phyloP scores from a whole-genome alignment of 257 asterid species.

The Voacanga thouarsii region DNA sequence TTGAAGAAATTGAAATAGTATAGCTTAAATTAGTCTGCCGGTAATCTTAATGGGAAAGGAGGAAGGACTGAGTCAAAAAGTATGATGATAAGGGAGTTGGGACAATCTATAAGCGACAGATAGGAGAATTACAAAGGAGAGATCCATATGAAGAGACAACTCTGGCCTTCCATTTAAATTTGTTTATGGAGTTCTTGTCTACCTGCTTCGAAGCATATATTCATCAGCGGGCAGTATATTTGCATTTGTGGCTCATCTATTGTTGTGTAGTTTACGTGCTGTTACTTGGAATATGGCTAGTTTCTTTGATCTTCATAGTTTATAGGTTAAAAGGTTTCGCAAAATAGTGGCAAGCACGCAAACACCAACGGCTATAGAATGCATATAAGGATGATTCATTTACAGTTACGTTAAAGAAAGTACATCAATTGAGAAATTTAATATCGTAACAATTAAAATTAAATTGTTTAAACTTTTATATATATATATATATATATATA shows the following conservation, averaged over 20 bases:
- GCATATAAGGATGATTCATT: too few species aligned
- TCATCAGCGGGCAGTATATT: not conserved
- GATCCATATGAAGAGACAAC: conserved; percentile 18
- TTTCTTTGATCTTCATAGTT: too few species aligned
- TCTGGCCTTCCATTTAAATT: not conserved
- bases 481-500: too few species aligned
- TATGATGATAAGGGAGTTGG: conserved; percentile 1
- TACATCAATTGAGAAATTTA: too few species aligned
- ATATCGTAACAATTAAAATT: too few species aligned
- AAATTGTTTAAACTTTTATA: too few species aligned
- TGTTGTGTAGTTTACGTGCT: not conserved
- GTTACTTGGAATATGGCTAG: not conserved
- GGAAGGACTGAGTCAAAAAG: not conserved
- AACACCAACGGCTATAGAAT: too few species aligned
- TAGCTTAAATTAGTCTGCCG: not conserved
- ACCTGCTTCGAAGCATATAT: not conserved
- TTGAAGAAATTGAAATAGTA: too few species aligned
- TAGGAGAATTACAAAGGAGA: conserved; percentile 19
- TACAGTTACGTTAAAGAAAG: too few species aligned
- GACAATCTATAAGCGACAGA: conserved; percentile 3
- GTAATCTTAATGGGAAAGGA: not conserved
- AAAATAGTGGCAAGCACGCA: too few species aligned
- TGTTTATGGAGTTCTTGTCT: not conserved
- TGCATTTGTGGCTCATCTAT: not conserved
- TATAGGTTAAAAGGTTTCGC: too few species aligned